A percentile compares a stretch with the other conserved stretches of the same genome.
phyloP scores from a whole-genome alignment of 192 early-diverging fungal species.

The Piromyces sp. region DNA sequence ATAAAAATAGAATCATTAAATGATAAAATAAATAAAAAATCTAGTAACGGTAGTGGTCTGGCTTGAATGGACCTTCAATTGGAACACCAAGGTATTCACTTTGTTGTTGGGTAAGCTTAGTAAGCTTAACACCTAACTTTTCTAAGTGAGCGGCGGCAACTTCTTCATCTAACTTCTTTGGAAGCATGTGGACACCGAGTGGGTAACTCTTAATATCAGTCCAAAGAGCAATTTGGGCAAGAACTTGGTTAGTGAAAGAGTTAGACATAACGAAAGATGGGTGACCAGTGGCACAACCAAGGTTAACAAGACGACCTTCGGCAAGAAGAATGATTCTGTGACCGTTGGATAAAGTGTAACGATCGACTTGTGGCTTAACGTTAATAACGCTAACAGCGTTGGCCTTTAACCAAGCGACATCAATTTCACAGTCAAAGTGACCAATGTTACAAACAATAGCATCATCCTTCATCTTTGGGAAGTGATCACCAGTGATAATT shows the following conservation, averaged over 20 bases:
- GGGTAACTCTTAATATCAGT: constrained; percentile 71
- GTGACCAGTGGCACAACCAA: constrained; percentile 97
- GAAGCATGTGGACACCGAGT: constrained; percentile 92
- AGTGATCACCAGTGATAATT: constrained; percentile 88
- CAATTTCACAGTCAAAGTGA: constrained; percentile 98
- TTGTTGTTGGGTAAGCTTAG: constrained; percentile 30
- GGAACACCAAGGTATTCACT: constrained; percentile 68
- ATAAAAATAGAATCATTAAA: not conserved
- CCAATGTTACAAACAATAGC: constrained; percentile 99
- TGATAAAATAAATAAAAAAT: not conserved
- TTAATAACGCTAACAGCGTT: constrained; percentile 75
- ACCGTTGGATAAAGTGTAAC: constrained; percentile 77
- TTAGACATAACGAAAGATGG: constrained; percentile 99
- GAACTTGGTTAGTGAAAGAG: constrained; percentile 97
- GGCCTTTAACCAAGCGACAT: constrained; percentile 93
- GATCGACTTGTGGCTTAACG: constrained; percentile 98
- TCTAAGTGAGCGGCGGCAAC: constrained; percentile 85
- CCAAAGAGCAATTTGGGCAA: constrained; percentile 98
- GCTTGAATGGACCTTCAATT: constrained; percentile 84
- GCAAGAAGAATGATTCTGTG: constrained; percentile 93
- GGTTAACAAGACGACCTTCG: constrained; percentile 97
- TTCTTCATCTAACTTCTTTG: constrained; percentile 99
- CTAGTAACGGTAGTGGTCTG: constrained; percentile 87
- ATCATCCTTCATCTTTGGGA: constrained; percentile 90
- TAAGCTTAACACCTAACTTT: constrained; percentile 89